Evolutionary conservation across 116 monocot species (phyloP), one percentile per base, ranked within the genome.

Genomic region (Zostera marina): DNA sequence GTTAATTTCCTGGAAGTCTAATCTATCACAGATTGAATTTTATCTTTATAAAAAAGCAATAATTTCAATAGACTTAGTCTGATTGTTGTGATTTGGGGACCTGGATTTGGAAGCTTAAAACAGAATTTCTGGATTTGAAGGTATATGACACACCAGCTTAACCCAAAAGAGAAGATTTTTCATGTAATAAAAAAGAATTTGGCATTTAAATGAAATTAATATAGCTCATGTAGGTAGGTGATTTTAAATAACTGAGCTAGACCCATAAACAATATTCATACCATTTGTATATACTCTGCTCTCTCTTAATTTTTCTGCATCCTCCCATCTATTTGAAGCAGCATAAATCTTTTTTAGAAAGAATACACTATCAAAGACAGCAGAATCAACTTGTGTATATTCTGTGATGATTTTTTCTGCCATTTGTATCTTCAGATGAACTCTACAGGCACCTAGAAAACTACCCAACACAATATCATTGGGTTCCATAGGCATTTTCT

Each of bases 401-500:
- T 59, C 67, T 20, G 7, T 25, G 16, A 54, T 43, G 49, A 81
- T 54, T 22, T 42, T 43, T 22, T 73, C 75, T 41, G 81, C 74
- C 63, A 81, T 62, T 7, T 73, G 70, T 22, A 14, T 58, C 55
- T 77, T 62, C 19, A 40, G 40, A 72, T 70, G 75, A 12, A 85
- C 62, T 51, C 59, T 75, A 51, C 81, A 85, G 54, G 85, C 81
- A 42, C 79, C 76, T 22, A 82, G 69, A 45, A 87, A 21, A 40
- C 77, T 58, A 11, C 85, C 78, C 82, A 76, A 82, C 2, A 87
- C 58, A 11, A 69, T 59, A 15, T 77, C 78, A 62, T 81, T 81
- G 2, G 73, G 68, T 44, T 62, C 57, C 63, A 75, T 58, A 51
- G 79, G 83, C 81, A 81, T 85, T 38, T 24, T 82, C 44, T 47